Percentiles rank a stretch among this genome's conserved stretches.
Evolutionary conservation across 768 basidiomycete genomes (phyloP).

Genomic region (Daedalea quercina): DNA sequence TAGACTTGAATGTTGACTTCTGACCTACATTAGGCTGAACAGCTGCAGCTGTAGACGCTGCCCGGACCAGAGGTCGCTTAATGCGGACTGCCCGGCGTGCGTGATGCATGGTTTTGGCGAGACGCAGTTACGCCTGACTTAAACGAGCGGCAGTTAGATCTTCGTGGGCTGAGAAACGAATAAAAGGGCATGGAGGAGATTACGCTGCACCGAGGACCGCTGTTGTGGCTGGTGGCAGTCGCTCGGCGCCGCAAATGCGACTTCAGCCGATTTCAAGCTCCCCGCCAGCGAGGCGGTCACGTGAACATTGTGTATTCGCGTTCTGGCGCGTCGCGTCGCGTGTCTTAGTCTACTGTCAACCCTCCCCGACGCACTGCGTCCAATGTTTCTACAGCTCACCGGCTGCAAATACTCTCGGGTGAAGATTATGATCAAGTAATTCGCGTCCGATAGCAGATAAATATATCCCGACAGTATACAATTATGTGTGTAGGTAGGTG

Average conservation of each 20-base stretch:
- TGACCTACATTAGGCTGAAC: conserved; percentile 14
- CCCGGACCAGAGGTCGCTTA: conserved; percentile 11
- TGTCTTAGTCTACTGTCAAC: no score
- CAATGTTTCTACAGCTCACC: no score
- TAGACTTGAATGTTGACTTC: neutral
- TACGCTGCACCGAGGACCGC: no score
- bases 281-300: no score
- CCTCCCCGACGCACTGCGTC: no score
- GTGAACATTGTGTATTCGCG: no score
- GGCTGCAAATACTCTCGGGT: no score
- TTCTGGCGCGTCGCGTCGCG: no score
- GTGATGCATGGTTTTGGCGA: conserved; percentile 10
- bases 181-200: neutral
- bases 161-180: neutral
- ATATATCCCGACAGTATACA: conserved; percentile 1
- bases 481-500: neutral
- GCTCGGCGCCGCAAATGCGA: no score
- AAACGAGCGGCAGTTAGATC: neutral
- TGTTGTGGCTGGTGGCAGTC: no score
- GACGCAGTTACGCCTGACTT: neutral
- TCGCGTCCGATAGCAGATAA: neutral
- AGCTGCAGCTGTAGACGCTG: conserved; percentile 16
- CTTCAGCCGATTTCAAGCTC: no score
- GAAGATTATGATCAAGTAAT: no score
- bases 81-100: conserved; percentile 15